These are phyloP conservation scores for Pittosporum tobira DNA, from an alignment of 129 eudicot species.

Conservation along the genomic window DNA sequence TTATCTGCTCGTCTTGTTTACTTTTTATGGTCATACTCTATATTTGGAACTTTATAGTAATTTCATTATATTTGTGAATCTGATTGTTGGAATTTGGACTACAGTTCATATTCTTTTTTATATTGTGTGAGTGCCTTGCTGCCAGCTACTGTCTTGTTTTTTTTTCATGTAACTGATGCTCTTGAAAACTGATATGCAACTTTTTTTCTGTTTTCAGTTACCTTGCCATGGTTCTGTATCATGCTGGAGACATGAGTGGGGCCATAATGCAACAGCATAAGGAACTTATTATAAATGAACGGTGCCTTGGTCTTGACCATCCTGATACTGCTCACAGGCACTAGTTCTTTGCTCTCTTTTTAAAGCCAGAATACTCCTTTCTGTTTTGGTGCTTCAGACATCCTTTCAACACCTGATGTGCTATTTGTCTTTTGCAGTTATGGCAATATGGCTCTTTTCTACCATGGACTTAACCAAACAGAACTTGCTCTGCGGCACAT, in stretches of 20 bases:
- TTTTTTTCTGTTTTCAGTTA: slow-evolving; percentile 39
- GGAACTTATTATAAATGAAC: slow-evolving; percentile 86
- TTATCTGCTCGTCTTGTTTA: no score
- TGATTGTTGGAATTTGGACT: background rate
- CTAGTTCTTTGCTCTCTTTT: background rate
- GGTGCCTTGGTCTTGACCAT: slow-evolving; percentile 88
- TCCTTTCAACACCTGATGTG: slow-evolving; percentile 1
- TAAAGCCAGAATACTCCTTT: background rate
- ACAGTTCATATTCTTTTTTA: background rate
- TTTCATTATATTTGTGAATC: no score
- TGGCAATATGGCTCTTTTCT: slow-evolving; percentile 96
- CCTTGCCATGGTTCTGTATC: slow-evolving; percentile 94
- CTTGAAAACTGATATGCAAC: background rate
- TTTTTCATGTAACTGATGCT: background rate
- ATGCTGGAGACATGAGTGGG: slow-evolving; percentile 97
- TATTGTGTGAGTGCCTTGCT: background rate
- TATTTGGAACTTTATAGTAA: background rate
- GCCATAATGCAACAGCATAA: slow-evolving; percentile 93
- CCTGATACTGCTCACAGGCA: slow-evolving; percentile 98
- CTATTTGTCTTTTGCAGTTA: slow-evolving; percentile 46
- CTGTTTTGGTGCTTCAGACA: background rate
- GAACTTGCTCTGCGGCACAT: slow-evolving; percentile 90
- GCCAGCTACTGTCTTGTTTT: background rate
- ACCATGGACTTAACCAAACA: slow-evolving; percentile 91
- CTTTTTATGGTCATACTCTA: background rate